Conservation (phyloP, 2,329 filamentous ascomycete species). For the Fusarium hostae region DNA sequence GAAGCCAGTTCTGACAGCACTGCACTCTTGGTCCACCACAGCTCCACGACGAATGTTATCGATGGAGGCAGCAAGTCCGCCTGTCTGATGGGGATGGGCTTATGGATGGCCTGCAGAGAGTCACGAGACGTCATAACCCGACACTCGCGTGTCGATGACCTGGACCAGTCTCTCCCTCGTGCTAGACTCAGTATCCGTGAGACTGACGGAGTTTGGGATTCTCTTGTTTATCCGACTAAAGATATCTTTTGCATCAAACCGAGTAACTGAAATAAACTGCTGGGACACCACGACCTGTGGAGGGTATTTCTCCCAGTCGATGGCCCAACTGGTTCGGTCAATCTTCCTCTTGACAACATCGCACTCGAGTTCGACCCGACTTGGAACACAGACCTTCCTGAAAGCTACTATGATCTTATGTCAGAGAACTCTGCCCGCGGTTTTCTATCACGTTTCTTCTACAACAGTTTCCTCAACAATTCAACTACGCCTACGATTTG, state of each 20-base stretch:
- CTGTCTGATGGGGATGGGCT: neutral
- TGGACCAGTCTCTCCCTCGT: accelerated
- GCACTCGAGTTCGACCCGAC: neutral
- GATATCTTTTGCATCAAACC: constrained; percentile 9
- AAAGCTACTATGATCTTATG: neutral
- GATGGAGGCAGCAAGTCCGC: neutral
- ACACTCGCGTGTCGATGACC: neutral
- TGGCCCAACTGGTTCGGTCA: neutral
- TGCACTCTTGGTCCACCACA: neutral
- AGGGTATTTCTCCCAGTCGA: neutral
- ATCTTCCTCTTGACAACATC: neutral
- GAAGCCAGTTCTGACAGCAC: neutral
- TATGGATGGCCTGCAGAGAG: constrained; percentile 15
- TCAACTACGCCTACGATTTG: accelerated
- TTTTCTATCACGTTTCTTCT: neutral
- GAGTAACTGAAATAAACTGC: neutral
- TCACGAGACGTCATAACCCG: neutral
- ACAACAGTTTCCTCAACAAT: accelerated
- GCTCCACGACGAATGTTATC: no score
- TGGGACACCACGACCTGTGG: neutral
- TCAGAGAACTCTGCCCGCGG: neutral
- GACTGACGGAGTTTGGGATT: accelerated
- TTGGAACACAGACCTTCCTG: neutral
- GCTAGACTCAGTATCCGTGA: neutral
- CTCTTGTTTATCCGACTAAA: neutral